Conservation (phyloP, 2,329 filamentous ascomycete species). For the Talaromyces marneffei region DNA sequence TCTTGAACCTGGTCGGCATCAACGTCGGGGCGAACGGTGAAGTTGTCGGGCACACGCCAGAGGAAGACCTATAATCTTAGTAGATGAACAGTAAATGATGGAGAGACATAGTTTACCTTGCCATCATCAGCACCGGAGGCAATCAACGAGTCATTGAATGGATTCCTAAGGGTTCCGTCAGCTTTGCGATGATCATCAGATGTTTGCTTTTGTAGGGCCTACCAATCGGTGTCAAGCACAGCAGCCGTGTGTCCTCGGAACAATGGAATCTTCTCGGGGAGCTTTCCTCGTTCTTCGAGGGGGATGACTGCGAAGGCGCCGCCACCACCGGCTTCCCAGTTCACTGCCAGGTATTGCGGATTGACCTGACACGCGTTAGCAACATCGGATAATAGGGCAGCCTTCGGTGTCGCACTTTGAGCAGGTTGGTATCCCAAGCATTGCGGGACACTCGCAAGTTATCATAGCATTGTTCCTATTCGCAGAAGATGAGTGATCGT, state of each 20-base stretch:
- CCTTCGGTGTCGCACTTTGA: conserved; percentile 64
- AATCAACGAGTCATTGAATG: conserved; percentile 89
- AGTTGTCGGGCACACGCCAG: conserved; percentile 87
- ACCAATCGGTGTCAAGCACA: conserved; percentile 97
- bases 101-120: conserved; percentile 53
- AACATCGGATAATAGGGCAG: conserved; percentile 20
- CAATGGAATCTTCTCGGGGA: conserved; percentile 87
- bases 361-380: conserved; percentile 61
- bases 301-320: conserved; percentile 97
- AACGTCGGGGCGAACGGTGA: conserved; percentile 75
- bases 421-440: conserved; percentile 97
- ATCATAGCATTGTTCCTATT: conserved; percentile 89
- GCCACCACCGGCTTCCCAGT: conserved; percentile 95
- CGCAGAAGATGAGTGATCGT: conserved; percentile 13
- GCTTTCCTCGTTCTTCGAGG: conserved; percentile 77
- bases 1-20: conserved; percentile 70
- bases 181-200: conserved; percentile 12
- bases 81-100: conserved; percentile 11
- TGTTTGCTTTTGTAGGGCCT: conserved; percentile 24
- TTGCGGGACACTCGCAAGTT: conserved; percentile 96
- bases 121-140: conserved; percentile 94
- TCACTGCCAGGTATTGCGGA: conserved; percentile 91
- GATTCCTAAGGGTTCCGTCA: conserved; percentile 58
- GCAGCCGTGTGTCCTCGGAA: conserved; percentile 94
- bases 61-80: conserved; percentile 62